Evolutionary conservation across 805 yeast genomes (phyloP).

Genomic region (Candida maris): DNA sequence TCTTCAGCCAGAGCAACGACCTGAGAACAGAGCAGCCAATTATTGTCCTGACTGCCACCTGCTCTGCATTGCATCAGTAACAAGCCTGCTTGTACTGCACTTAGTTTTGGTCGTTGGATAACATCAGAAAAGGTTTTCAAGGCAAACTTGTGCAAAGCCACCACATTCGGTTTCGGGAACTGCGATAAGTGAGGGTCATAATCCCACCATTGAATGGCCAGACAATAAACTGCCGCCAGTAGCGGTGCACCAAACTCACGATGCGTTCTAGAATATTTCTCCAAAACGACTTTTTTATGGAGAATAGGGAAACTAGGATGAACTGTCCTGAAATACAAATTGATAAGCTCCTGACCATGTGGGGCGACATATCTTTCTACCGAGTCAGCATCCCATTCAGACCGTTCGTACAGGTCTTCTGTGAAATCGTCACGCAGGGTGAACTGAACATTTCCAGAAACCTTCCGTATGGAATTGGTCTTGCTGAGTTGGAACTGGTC

Average conservation of each 20-base stretch:
- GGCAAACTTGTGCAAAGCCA: slow-evolving; percentile 66
- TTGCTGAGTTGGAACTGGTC: slow-evolving; percentile 77
- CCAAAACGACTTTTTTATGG: slow-evolving; percentile 87
- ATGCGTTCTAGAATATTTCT: slow-evolving; percentile 86
- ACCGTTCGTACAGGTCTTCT: slow-evolving; percentile 59
- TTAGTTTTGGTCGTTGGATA: slow-evolving; percentile 80
- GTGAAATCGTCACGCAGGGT: slow-evolving; percentile 77
- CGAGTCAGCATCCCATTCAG: slow-evolving; percentile 75
- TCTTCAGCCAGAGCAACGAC: slow-evolving; percentile 88
- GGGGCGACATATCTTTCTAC: slow-evolving; percentile 89
- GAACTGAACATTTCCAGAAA: slow-evolving; percentile 72
- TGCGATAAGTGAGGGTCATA: slow-evolving; percentile 73
- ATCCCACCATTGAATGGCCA: slow-evolving; percentile 95
- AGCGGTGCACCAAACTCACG: slow-evolving; percentile 89
- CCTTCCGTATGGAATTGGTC: slow-evolving; percentile 69
- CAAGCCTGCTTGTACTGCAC: slow-evolving; percentile 89
- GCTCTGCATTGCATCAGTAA: slow-evolving; percentile 65
- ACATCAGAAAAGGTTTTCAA: slow-evolving; percentile 63
- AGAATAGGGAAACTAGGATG: slow-evolving; percentile 91
- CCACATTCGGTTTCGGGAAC: slow-evolving; percentile 74
- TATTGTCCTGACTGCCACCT: slow-evolving; percentile 47
- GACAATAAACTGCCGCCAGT: slow-evolving; percentile 82
- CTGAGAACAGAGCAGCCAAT: slow-evolving; percentile 83
- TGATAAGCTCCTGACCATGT: slow-evolving; percentile 77
- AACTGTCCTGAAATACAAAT: slow-evolving; percentile 75